Conservation (phyloP, 1,139 yeast genomes). For the Pichia sp. region DNA sequence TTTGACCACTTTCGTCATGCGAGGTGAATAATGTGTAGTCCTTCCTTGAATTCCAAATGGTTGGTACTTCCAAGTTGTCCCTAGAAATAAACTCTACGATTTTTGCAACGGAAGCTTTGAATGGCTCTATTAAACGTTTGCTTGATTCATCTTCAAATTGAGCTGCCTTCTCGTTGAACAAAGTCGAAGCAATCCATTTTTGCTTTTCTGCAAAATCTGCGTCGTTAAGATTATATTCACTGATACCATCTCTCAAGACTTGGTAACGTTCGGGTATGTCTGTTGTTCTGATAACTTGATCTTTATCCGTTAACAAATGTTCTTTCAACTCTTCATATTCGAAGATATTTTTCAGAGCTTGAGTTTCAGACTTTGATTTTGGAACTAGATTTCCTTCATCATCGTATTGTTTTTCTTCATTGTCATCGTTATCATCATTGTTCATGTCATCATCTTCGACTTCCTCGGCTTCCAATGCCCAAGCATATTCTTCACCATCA, state of each 20-base stretch:
- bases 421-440: conserved; percentile 32
- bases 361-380: conserved; percentile 38
- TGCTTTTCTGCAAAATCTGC: conserved; percentile 70
- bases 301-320: conserved; percentile 87
- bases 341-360: conserved; percentile 76
- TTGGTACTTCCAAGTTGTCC: conserved; percentile 89
- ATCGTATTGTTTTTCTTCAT: conserved; percentile 34
- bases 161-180: conserved; percentile 48
- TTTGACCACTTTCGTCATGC: conserved; percentile 42
- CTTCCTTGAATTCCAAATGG: conserved; percentile 92
- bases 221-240: conserved; percentile 61
- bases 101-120: conserved; percentile 63
- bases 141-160: conserved; percentile 34
- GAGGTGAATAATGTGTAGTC: conserved; percentile 66
- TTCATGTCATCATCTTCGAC: conserved; percentile 44
- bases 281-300: conserved; percentile 76
- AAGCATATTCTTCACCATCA: conserved; percentile 93
- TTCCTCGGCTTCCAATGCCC: conserved; percentile 94
- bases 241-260: conserved; percentile 59
- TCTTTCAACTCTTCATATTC: conserved; percentile 92
- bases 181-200: conserved; percentile 66
- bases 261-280: conserved; percentile 95
- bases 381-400: conserved; percentile 48
- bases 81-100: conserved; percentile 75
- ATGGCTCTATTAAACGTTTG: conserved; percentile 47